Base-by-base conservation (phyloP, 371 early-diverging fungal species). In the Circinella umbellata region DNA sequence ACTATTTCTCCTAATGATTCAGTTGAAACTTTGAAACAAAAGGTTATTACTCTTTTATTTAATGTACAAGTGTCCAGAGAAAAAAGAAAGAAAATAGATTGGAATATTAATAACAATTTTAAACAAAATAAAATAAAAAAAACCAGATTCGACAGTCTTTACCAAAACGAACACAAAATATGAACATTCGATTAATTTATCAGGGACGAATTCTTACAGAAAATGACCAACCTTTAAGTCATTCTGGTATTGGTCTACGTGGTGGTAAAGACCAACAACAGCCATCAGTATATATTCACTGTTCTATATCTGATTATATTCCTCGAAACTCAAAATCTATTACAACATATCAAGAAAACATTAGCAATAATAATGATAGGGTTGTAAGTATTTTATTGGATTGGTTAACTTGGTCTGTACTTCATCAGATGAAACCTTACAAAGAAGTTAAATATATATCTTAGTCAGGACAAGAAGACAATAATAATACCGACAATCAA, bases 171-270 rank as follows among this genome's bases (percentile, higher is more conserved):
- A 66, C 70, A 10, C 64, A 70, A 11, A 70, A 75, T 42, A 88
- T 86, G 70, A 78, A 88, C 65, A 71, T 88, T 69, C 83, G 87
- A 10, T 67, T 88, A 8, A 88, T 88, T 64, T 79, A 88, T 61
- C 76, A 79, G n/a, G 89, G 89, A 20, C 77, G 84, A 66, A 78
- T 88, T 1, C 68, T 88, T 9, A 67, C 76, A 15, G 85, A 85
- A 42, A 6, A 6, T 62, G 63, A 68, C 6, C 10, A 51, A 15
- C 37, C 47, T 8, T 59, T 82, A 14, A 73, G 63, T 46, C 72
- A 74, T 8, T 82, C 80, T 62, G 72, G 72, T n/a, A 70, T 83
- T 62, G 84, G 84, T 20, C 76, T 78, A 48, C 48, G 42, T 35
- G 42, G 72, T 74, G 48, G 64, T 20, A 15, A 48, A 38, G 61